Conservation (phyloP, 331 rosid species). For the Cucumis variabilis region DNA sequence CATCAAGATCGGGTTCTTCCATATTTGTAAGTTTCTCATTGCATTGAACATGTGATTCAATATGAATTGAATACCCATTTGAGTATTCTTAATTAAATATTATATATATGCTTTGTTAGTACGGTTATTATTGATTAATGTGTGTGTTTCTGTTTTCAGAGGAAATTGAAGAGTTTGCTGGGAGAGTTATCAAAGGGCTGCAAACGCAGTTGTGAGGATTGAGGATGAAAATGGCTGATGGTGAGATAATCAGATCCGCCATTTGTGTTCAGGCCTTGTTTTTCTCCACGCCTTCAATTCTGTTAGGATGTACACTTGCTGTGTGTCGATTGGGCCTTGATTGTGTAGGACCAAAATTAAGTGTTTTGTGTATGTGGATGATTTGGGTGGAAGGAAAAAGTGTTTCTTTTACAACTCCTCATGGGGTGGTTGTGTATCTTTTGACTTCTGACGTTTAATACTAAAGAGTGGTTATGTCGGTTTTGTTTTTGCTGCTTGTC, state of each 20-base stretch:
- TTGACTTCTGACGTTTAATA: not conserved
- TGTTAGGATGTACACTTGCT: not conserved
- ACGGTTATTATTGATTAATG: no score
- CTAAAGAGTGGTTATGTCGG: not conserved
- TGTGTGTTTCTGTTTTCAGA: slow-evolving; percentile 35
- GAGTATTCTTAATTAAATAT: not conserved
- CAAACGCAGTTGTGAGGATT: not conserved
- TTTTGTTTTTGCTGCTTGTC: not conserved
- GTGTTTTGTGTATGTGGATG: not conserved
- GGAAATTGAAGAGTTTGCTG: slow-evolving; percentile 49
- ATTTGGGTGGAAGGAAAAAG: no score
- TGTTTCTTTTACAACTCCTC: not conserved
- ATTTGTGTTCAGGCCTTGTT: not conserved
- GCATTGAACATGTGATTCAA: not conserved
- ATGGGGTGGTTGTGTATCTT: not conserved
- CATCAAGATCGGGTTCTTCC: not conserved
- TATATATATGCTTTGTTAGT: not conserved
- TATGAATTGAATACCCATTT: not conserved
- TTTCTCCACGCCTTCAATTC: not conserved
- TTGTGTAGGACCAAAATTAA: not conserved
- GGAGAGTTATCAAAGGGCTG: slow-evolving; percentile 58
- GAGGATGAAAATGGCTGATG: not conserved
- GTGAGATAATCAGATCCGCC: not conserved
- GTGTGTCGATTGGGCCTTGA: not conserved
- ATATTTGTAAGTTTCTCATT: not conserved